phyloP scores from a whole-genome alignment of 2,329 filamentous ascomycete species.

The Curvularia spicifera region DNA sequence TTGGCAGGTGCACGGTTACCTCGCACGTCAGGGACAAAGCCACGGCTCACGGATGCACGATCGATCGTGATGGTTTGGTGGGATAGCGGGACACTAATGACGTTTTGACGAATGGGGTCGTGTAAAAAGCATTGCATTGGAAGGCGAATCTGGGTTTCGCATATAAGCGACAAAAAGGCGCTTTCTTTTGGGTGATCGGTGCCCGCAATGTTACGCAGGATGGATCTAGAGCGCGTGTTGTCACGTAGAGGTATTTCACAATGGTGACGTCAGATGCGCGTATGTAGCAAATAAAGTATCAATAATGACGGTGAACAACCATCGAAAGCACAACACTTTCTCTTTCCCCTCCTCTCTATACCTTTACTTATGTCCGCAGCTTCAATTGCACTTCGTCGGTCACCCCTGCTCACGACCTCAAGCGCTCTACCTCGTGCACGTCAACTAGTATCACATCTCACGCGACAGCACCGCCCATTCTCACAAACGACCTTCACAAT shows the following conservation, averaged over 20 bases:
- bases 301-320: slow-evolving; percentile 25
- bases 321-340: slow-evolving; percentile 6
- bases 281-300: slow-evolving; percentile 26
- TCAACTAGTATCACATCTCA: slow-evolving; percentile 31
- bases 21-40: slow-evolving; percentile 7
- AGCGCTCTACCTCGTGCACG: slow-evolving; percentile 29
- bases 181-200: slow-evolving; percentile 17
- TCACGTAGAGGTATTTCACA: slow-evolving; percentile 21
- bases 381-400: slow-evolving; percentile 32
- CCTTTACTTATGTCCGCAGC: slow-evolving; percentile 30
- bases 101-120: slow-evolving; percentile 12
- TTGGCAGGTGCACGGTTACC: slow-evolving; percentile 6
- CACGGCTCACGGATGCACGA: slow-evolving; percentile 10
- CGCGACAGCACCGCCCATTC: slow-evolving; percentile 26
- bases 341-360: not conserved
- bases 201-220: slow-evolving; percentile 7
- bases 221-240: slow-evolving; percentile 24
- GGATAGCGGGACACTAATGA: slow-evolving; percentile 18
- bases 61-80: slow-evolving; percentile 18
- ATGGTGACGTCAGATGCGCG: slow-evolving; percentile 41
- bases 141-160: slow-evolving; percentile 15
- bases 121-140: slow-evolving; percentile 18
- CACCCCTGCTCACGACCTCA: slow-evolving; percentile 25
- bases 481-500: slow-evolving; percentile 35
- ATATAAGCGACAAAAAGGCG: slow-evolving; percentile 13